Percentiles rank a stretch among this genome's conserved stretches.
Conservation (phyloP, 176 grass and related monocot genomes). For the Cocos nucifera region DNA sequence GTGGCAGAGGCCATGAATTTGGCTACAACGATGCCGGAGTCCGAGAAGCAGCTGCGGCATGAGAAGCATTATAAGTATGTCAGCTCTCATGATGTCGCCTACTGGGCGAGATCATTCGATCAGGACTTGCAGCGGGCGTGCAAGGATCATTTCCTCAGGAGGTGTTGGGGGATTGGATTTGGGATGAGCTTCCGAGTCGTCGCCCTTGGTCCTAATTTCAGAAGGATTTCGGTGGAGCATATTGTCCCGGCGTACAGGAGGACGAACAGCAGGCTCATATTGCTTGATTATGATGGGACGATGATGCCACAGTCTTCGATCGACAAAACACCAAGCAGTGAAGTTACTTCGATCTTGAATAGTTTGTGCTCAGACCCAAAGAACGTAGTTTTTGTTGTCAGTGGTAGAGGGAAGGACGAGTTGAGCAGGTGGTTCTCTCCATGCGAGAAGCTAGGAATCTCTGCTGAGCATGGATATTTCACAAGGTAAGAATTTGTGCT, state of each 20-base stretch:
- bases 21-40: slow-evolving; percentile 20
- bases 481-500: slow-evolving; percentile 38
- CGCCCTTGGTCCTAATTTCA: slow-evolving; percentile 40
- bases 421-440: slow-evolving; percentile 43
- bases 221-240: slow-evolving; percentile 40
- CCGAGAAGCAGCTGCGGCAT: slow-evolving; percentile 40
- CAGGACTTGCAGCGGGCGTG: slow-evolving; percentile 43
- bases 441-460: slow-evolving; percentile 45
- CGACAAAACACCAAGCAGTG: slow-evolving; percentile 34
- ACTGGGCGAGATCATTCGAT: slow-evolving; percentile 48
- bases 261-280: slow-evolving; percentile 34
- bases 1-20: slow-evolving; percentile 31
- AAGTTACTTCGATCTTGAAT: slow-evolving; percentile 41
- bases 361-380: slow-evolving; percentile 34
- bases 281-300: slow-evolving; percentile 66
- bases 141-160: slow-evolving; percentile 31
- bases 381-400: slow-evolving; percentile 49
- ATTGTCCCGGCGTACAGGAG: slow-evolving; percentile 31
- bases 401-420: slow-evolving; percentile 42
- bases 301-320: slow-evolving; percentile 32
- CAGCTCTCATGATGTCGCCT: slow-evolving; percentile 42
- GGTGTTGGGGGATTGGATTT: slow-evolving; percentile 38
- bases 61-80: slow-evolving; percentile 60
- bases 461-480: slow-evolving; percentile 64
- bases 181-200: slow-evolving; percentile 43